Percentiles rank a stretch among this genome's conserved stretches.
Evolutionary conservation across 768 basidiomycete species (phyloP).

Genomic region (Tulasnella sp.): DNA sequence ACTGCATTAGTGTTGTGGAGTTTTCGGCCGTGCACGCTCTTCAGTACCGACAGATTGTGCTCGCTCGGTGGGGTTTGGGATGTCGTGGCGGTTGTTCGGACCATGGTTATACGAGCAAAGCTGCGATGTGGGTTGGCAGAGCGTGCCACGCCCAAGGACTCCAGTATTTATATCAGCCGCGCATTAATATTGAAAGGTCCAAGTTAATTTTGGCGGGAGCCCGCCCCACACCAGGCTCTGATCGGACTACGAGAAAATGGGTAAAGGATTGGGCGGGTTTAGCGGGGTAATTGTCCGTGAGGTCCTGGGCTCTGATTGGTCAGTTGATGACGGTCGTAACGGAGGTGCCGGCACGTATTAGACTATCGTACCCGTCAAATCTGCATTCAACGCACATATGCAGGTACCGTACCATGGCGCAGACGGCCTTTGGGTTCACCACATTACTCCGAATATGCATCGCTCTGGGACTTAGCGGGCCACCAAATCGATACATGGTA

Average conservation of each 20-base stretch:
- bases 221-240: too few species aligned
- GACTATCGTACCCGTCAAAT: slow-evolving; percentile 28
- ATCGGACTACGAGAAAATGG: neutral
- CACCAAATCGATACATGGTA: too few species aligned
- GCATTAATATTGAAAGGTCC: too few species aligned
- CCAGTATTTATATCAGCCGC: neutral
- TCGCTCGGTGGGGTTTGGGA: neutral
- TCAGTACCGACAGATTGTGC: neutral
- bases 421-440: too few species aligned
- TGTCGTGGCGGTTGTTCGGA: neutral
- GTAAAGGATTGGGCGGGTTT: neutral
- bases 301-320: neutral
- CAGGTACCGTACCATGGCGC: too few species aligned
- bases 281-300: neutral
- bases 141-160: neutral
- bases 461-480: too few species aligned
- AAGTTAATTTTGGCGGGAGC: too few species aligned
- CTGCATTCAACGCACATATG: too few species aligned
- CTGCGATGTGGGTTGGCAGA: neutral
- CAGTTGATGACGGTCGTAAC: too few species aligned
- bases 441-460: too few species aligned
- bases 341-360: too few species aligned
- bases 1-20: slow-evolving; percentile 18
- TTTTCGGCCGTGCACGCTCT: slow-evolving; percentile 12
- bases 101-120: neutral